A percentile compares a stretch with the other conserved stretches of the same genome.
These are phyloP conservation scores for Phlyctochytrium planicorne DNA, from an alignment of 192 early-diverging fungal species.

Conservation along the genomic window DNA sequence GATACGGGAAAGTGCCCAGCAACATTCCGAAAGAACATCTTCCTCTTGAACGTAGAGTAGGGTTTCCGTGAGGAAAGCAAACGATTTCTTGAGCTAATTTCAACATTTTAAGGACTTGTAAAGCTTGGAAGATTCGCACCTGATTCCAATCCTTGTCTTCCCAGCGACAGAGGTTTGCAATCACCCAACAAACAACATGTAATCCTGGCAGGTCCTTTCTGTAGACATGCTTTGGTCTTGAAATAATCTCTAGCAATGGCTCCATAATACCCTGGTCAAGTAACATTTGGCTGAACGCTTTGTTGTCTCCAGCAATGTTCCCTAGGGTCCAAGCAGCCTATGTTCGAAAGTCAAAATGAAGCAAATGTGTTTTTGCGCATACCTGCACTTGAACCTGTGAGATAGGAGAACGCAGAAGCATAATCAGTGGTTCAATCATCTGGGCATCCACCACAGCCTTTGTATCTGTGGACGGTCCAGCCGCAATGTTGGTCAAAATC, in stretches of 20 bases:
- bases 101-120: too few species aligned
- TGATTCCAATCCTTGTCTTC: conserved; percentile 26
- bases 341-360: background rate
- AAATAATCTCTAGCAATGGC: conserved; percentile 19
- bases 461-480: conserved; percentile 23
- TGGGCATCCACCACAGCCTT: conserved; percentile 24
- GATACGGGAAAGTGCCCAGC: conserved; percentile 31
- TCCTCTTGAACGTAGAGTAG: conserved; percentile 15
- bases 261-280: conserved; percentile 19
- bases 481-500: conserved; percentile 33
- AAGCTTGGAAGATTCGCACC: conserved; percentile 8
- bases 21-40: conserved; percentile 31
- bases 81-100: conserved; percentile 15
- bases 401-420: conserved; percentile 3
- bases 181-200: conserved; percentile 31
- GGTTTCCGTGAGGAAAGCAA: conserved; percentile 16
- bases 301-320: conserved; percentile 35
- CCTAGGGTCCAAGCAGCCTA: conserved; percentile 31
- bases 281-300: conserved; percentile 17
- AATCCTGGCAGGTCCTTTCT: conserved; percentile 14
- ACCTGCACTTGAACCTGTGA: conserved; percentile 25
- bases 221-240: background rate
- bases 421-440: conserved; percentile 16
- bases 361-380: too few species aligned
- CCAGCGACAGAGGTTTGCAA: conserved; percentile 37